Percentiles rank a stretch among this genome's conserved stretches.
phyloP scores from a whole-genome alignment of 495 filamentous ascomycete species.

The Penicillium samsonianum region DNA sequence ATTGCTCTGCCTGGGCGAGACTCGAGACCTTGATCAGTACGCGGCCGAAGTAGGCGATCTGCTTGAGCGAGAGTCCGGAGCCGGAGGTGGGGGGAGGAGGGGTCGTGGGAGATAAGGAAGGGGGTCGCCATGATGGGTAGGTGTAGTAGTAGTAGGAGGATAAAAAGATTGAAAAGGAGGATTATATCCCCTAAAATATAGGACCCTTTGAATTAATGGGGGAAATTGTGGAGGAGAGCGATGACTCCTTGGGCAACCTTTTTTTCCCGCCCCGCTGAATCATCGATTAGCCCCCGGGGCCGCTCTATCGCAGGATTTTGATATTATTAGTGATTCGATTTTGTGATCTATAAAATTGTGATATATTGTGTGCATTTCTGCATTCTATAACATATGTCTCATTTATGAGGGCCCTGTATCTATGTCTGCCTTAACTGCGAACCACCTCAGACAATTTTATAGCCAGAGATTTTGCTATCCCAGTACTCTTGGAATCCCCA shows the following conservation, averaged over 20 bases:
- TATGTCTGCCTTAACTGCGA: no score
- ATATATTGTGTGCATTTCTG: neutral
- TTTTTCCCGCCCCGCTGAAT: constrained; percentile 15
- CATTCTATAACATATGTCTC: no score
- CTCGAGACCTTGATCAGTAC: constrained; percentile 68
- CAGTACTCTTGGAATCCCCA: constrained; percentile 29
- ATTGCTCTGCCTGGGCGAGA: constrained; percentile 62
- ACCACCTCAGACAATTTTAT: constrained; percentile 34
- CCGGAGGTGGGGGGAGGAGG: constrained; percentile 48
- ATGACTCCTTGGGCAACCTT: constrained; percentile 17
- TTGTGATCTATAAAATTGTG: neutral
- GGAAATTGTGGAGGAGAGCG: constrained; percentile 15
- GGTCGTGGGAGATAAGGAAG: constrained; percentile 51
- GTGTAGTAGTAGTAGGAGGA: constrained; percentile 2
- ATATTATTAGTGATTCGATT: neutral
- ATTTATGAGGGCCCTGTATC: no score
- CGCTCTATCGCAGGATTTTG: neutral
- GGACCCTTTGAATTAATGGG: neutral
- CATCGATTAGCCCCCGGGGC: constrained; percentile 1
- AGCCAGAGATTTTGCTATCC: constrained; percentile 25
- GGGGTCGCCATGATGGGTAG: constrained; percentile 49
- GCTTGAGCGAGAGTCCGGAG: constrained; percentile 61
- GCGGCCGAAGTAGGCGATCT: constrained; percentile 76
- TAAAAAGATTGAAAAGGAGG: constrained; percentile 11
- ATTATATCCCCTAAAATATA: constrained; percentile 11